A percentile compares a stretch with the other conserved stretches of the same genome.
Evolutionary conservation across 208 protist species (phyloP).

Genomic region (Trichomonas gallinae): DNA sequence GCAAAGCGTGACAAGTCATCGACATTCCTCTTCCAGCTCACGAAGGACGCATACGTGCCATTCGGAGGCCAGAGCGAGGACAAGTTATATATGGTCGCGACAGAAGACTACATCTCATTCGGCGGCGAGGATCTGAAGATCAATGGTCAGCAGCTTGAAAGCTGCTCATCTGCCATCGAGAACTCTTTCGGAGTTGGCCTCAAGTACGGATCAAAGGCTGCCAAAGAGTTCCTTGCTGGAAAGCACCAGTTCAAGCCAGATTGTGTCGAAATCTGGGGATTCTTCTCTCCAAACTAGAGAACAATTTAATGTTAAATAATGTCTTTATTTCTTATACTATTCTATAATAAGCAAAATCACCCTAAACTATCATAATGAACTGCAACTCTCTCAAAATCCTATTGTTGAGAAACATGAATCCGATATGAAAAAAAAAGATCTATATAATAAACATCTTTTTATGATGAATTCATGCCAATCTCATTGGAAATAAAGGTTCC

Average conservation of each 20-base stretch:
- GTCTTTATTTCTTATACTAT: too few species aligned
- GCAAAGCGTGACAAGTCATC: not conserved
- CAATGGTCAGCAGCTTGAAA: not conserved
- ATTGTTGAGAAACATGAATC: too few species aligned
- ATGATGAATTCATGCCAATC: too few species aligned
- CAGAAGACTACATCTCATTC: not conserved
- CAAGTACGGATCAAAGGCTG: not conserved
- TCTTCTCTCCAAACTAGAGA: not conserved
- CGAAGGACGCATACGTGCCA: not conserved
- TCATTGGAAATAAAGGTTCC: too few species aligned
- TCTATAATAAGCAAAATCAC: too few species aligned
- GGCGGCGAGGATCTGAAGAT: not conserved
- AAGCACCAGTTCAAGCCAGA: not conserved
- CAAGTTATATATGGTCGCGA: not conserved
- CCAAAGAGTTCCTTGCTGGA: not conserved
- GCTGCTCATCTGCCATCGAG: not conserved
- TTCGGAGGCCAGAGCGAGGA: not conserved
- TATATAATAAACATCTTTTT: too few species aligned
- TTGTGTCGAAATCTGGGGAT: slow-evolving; percentile 1
- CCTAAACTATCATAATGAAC: too few species aligned
- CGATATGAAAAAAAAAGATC: too few species aligned
- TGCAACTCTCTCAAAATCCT: too few species aligned
- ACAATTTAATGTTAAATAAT: not conserved
- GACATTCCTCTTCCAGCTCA: not conserved
- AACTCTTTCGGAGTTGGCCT: slow-evolving; percentile 1